Base-by-base conservation (phyloP, 225 moss, liverwort and hornwort species). In the Thuidium tamariscinum region DNA sequence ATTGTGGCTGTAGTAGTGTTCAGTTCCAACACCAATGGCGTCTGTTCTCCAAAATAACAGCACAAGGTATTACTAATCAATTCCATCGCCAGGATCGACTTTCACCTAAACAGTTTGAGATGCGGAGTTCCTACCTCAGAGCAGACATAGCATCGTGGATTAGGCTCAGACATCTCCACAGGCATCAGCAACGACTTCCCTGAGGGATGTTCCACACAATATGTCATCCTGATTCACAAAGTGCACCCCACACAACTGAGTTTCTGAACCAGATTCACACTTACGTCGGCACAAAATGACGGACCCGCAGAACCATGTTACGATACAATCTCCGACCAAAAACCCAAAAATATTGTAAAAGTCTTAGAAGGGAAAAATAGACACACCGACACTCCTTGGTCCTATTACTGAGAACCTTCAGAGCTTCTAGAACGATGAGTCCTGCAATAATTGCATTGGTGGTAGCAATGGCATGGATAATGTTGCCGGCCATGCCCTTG, bases 401-500 rank as follows among this genome's bases (percentile, higher is more conserved):
- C 80, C 90, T 93, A 74, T 96, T 92, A 37, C 90, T 92, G 84
- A 99, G 89, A 85, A 99, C 88, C 92, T 99, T 99, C 54, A 96
- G 90, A 85, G 97, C 95, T 87, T 97, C 95, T 22, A 99, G 95
- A 71, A 99, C 97, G 87, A 99, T 99, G 84, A 99, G 93, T 52
- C 99, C 99, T 77, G 99, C 93, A 91, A 97, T 95, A 36, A 97
- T 93, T 84, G 99, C 97, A 91, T 99, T 97, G 77, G 99, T 99
- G 39, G 97, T 99, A 64, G 99, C 99, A 84, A 99, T 99, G 52
- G 99, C 99, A 87, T 97, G 99, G 82, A 99, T 91, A 80, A 99
- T 99, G 87, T 99, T 99, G 72, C 99, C 99, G 77, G 99, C 97
- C 93, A 99, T 99, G 87, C 99, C 99, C 90, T 99, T 99, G 29